Evolutionary conservation across 179 eudicot species (phyloP), one percentile per base, ranked within the genome.

Genomic region (Beta macrorhiza): DNA sequence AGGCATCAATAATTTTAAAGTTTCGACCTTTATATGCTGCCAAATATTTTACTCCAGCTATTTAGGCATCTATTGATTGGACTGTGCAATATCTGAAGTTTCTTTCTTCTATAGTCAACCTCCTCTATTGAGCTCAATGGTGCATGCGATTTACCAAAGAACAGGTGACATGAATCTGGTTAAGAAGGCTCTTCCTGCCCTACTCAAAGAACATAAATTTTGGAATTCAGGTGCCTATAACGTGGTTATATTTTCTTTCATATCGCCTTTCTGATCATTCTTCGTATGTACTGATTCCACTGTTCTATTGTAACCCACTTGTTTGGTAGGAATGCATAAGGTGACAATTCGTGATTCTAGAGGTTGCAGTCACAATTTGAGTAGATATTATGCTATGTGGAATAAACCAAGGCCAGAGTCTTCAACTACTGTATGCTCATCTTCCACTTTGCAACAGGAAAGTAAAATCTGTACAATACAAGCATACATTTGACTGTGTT

Each of bases 381-480:
- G 92, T 82, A 90, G 98, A 82, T 94, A 94, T 77, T 94, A 90
- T 83, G 98, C 99, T 61, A 92, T 81, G 94, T 94, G 99, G 99
- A 84, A 94, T 83, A 83, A 90, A 82, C 98, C 99, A 58, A 91
- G 98, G 82, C 99, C 99, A 79, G 99, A 96, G 81, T 92, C 98
- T 49, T 86, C 88, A 67, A 92, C 96, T 62, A 89, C 71, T 74
- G 99, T 96, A 92, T 52, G 88, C 82, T 58, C 62, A 74, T 72
- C 45, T 80, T 76, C 70, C 74, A 71, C 47, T 71, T 63, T 73
- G 32, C 65, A 42, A 67, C 32, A 52, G 42, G 49, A 7, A 25
- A 51, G 5, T 17, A 64, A 29, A 25, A 75, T 64, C 55, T 79
- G 6, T 62, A 11, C 61, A 65, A 65, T 45, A 45, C 61, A 77